Evolutionary conservation across 306 rosid species (phyloP).

Genomic region (Nissolia schottii): DNA sequence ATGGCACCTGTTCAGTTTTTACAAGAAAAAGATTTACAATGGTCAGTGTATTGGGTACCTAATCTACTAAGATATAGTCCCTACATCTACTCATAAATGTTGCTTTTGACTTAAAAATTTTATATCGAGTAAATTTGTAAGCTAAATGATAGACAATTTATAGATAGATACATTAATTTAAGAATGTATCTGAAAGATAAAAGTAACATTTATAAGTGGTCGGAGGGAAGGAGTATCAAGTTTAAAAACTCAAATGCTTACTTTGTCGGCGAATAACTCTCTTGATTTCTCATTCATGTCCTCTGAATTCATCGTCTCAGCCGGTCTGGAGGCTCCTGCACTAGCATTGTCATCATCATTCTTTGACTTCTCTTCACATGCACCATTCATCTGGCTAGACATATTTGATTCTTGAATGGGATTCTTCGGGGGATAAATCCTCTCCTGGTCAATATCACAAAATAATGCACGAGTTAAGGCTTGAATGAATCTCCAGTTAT

Average conservation of each 20-base stretch:
- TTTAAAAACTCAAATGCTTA: constrained; percentile 2
- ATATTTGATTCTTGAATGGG: constrained; percentile 19
- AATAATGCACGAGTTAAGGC: background rate
- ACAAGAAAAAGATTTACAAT: background rate
- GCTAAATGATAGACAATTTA: too few relatives aligned
- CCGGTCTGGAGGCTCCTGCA: background rate
- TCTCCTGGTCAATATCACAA: constrained; percentile 35
- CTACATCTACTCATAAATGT: too few relatives aligned
- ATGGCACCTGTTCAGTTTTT: constrained; percentile 25
- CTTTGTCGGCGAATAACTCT: background rate
- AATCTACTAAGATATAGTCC: background rate
- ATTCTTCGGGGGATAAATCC: background rate
- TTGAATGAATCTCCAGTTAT: background rate
- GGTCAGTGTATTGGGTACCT: background rate
- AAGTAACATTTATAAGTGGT: too few relatives aligned
- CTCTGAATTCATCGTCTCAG: background rate
- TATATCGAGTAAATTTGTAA: too few relatives aligned
- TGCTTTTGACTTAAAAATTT: too few relatives aligned
- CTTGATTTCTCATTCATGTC: background rate
- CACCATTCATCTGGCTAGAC: background rate
- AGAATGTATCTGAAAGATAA: too few relatives aligned
- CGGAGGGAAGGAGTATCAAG: too few relatives aligned
- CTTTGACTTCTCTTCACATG: background rate
- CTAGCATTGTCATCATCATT: background rate
- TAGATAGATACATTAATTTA: too few relatives aligned